phyloP scores from a whole-genome alignment of 2,329 filamentous ascomycete genomes.

The Didymella sp. region DNA sequence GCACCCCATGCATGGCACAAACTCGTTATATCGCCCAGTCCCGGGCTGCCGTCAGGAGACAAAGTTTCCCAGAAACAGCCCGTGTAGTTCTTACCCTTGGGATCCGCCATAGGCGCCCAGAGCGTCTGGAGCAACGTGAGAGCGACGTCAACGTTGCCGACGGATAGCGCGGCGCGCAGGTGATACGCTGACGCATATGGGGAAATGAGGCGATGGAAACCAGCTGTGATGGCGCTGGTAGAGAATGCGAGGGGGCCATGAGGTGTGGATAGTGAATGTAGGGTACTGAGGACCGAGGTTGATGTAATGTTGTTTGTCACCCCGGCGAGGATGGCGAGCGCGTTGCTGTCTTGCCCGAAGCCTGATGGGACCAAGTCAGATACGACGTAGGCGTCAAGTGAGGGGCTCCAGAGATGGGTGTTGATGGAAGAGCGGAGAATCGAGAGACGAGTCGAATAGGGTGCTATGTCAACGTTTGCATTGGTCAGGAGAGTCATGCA shows the following conservation, averaged over 20 bases:
- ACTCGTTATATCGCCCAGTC: background rate
- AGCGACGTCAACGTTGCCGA: too few relatives aligned
- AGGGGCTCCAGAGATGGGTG: background rate
- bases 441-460: background rate
- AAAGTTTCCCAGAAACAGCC: background rate
- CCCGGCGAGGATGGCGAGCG: background rate
- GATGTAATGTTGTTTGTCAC: background rate
- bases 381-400: background rate
- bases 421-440: background rate
- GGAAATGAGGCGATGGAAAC: background rate
- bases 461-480: background rate
- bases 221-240: background rate
- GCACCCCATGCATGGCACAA: background rate
- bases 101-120: background rate
- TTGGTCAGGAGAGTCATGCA: background rate
- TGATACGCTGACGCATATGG: background rate
- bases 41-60: background rate
- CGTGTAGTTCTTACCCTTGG: background rate
- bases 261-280: background rate
- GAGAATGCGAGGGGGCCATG: background rate
- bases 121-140: background rate
- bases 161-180: background rate
- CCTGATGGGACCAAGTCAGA: background rate
- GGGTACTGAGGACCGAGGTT: background rate
- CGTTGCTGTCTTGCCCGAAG: background rate